Evolutionary conservation across 805 yeast species (phyloP), one percentile per base, ranked within the genome.

Genomic region (Torulaspora delbrueckii): DNA sequence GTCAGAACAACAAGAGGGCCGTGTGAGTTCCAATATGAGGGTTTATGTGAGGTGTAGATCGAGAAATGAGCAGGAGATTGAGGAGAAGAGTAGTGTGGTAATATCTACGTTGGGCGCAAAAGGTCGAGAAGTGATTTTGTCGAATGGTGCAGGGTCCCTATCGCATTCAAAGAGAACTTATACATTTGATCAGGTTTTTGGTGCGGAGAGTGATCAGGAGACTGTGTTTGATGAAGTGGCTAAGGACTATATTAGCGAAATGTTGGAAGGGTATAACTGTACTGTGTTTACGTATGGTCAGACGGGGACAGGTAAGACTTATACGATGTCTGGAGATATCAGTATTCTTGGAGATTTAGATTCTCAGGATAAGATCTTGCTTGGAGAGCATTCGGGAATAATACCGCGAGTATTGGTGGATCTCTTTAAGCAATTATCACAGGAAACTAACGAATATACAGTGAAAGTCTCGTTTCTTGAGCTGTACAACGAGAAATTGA

Each of bases 211-310:
- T 18, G 89, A 82, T 57, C 96, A 88, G 62, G 73, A 74, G 36
- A 70, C 72, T 52, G 65, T 87, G 0, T 88, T 79, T 54, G 80
- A 81, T 5, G 78, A 78, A 2, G 81, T 82, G 8, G 90, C 88
- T 0, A 63, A 71, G 33, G 73, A 74, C 9, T 69, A 77, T 13
- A 65, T 81, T 3, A 69, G 73, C n/a, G 95, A 88, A 47, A 72
- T 85, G 60, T 60, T 86, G 37, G 66, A 73, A 27, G 91, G 89
- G 14, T 83, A 82, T 58, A 86, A 86, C 58, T 86, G 87, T 49
- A 83, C 95, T 0, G 75, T 86, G 9, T 77, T 86, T 58, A 93
- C 95, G 0, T 87, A 88, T 67, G 96, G 96, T 1, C 95, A 86
- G 62, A 86, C 95, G 0, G 95, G 95, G 7, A 84, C 93, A 0